Evolutionary conservation across 1,284 basidiomycete genomes (phyloP), one percentile per base, ranked within the genome.

Genomic region (Puccinia sorghi): DNA sequence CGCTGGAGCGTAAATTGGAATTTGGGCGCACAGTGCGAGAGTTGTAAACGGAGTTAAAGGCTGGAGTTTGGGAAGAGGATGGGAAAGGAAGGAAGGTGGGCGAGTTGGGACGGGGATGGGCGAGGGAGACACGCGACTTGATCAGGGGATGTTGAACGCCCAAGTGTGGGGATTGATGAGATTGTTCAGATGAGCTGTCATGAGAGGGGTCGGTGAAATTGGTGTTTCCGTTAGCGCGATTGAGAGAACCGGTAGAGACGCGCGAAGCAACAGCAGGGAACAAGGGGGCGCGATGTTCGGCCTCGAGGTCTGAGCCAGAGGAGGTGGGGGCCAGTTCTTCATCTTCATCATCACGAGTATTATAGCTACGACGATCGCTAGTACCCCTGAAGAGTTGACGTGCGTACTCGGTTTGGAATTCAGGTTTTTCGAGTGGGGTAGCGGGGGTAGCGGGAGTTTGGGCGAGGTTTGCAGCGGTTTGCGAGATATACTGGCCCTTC

Each of bases 331-430:
- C 72, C 43, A 73, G 59, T 63, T 73, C 59, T 37, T 73, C 72
- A 20, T 73, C 56, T 63, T 73, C 72, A 32, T 73, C 72, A 3
- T 63, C 57, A 20, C 50, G 69, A n/a, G 48, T 22, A 12, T 12
- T 46, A 43, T 72, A 72, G 41, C 56, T 43, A 15, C 32, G 41
- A 50, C 61, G 54, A 43, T 57, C 43, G 25, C 46, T 22, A 46
- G 59, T 64, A 54, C 61, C 72, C 20, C n/a, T 59, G 48, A 74
- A 74, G 43, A 74, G 59, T 66, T 74, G 72, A 32, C 61, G 72
- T n/a, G 72, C 72, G 32, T 74, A 74, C 54, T 74, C 72, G 20
- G 72, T 74, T 41, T 74, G 72, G 37, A 74, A 74, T 20, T 74
- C 61, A 27, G 72, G 72, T 63, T 73, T 73, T 43, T 73, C 72